Percentiles rank a stretch among this genome's conserved stretches.
Conservation (phyloP, 352 stramenopile genomes). For the Aphanomyces astaci region DNA sequence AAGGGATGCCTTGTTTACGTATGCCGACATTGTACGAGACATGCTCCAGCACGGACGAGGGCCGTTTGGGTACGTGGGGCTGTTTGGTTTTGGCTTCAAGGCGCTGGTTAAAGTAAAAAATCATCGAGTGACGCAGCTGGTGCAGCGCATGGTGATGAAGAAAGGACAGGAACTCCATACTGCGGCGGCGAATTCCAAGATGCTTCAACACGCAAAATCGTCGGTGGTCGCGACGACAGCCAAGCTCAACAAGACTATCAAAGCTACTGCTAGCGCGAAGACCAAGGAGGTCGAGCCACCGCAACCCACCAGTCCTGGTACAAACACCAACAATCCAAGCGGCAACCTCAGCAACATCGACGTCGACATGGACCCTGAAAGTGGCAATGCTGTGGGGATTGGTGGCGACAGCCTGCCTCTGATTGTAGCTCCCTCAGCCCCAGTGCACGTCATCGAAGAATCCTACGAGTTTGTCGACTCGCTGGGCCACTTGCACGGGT, state of each 20-base stretch:
- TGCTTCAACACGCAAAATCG: not conserved
- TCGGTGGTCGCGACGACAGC: not conserved
- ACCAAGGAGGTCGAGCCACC: not conserved
- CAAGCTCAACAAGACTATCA: not conserved
- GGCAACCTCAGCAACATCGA: slow-evolving; percentile 4
- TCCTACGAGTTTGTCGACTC: slow-evolving; percentile 35
- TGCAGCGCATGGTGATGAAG: not conserved
- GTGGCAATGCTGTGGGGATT: slow-evolving; percentile 9
- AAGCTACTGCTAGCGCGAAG: not conserved
- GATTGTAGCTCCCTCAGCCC: not conserved
- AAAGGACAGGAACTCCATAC: not conserved
- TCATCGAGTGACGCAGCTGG: slow-evolving; percentile 15
- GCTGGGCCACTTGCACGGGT: slow-evolving; percentile 47
- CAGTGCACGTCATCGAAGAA: not conserved
- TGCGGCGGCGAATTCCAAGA: not conserved
- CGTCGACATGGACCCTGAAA: slow-evolving; percentile 18
- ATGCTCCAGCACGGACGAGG: slow-evolving; percentile 30
- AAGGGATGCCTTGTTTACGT: slow-evolving; percentile 27
- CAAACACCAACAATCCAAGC: not conserved
- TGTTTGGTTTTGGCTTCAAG: slow-evolving; percentile 30
- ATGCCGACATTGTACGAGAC: slow-evolving; percentile 27
- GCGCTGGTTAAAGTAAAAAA: slow-evolving; percentile 27
- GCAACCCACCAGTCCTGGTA: not conserved
- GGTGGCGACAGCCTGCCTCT: not conserved
- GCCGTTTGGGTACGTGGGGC: slow-evolving; percentile 29